Base-by-base conservation (phyloP, 139 green algal genomes). In the Tetradesmus lagerheimii region DNA sequence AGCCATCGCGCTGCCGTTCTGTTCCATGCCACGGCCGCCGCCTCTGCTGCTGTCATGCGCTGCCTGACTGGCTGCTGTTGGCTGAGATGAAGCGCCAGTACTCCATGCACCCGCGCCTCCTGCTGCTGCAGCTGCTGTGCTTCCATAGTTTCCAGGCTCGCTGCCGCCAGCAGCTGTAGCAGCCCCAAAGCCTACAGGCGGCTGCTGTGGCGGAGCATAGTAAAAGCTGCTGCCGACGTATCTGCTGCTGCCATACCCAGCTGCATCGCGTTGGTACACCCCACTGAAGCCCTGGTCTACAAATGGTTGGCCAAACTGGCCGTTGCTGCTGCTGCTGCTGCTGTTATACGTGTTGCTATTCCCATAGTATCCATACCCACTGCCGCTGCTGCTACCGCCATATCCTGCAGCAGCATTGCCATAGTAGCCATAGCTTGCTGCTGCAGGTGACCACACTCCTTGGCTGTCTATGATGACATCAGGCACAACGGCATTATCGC, bases 391-490 rank as follows among this genome's bases (percentile, higher is more conserved):
- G 76, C 76, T 31, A n/a, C 76, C 34, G 76, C 37, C 76, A 18
- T 82, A 47, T 0, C 37, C 57, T 71, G 57, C 57, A 79, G 71
- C 71, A 79, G 57, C 57, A 71, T 71, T 71, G 57, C 57, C 57
- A 8, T 71, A 71, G 57, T 71, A 79, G 31, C 31, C 31, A 15
- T 38, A 41, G 71, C 71, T 79, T 38, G 71, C n/a, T 23, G 71
- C n/a, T 38, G 45, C 41, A n/a, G 83, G 83, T 18, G 62, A 64
- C 83, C 83, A 88, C 1, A 80, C 64, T 4, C 83, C 83, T 41
- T 62, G 53, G 37, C 57, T 78, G 53, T 87, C 83, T 35, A 88
- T 88, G 25, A 88, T 88, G n/a, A 88, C 83, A 80, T 88, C 83
- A 66, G 83, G 83, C 38, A 88, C 83, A 8, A 88, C 39, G 67